Evolutionary conservation across 441 rosid species (phyloP).

Genomic region (Arabidopsis hybrid): DNA sequence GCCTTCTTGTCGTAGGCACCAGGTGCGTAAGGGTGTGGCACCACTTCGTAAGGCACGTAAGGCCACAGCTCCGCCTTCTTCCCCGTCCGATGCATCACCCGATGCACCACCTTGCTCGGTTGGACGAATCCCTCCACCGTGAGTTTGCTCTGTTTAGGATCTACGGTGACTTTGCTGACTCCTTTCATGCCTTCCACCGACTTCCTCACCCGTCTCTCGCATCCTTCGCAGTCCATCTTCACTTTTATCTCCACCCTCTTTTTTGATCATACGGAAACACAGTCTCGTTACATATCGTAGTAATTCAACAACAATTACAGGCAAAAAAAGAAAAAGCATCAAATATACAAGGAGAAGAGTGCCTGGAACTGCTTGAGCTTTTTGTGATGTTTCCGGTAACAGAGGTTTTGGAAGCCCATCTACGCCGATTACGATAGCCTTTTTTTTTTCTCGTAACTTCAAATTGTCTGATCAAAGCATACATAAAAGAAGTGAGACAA

Average conservation of each 20-base stretch:
- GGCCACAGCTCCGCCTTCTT: slow-evolving; percentile 70
- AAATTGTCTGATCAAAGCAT: not conserved
- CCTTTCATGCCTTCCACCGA: slow-evolving; percentile 64
- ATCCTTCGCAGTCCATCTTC: slow-evolving; percentile 67
- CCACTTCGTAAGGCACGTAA: slow-evolving; percentile 55
- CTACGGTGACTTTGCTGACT: slow-evolving; percentile 53
- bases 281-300: not conserved
- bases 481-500: slow-evolving; percentile 2
- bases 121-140: slow-evolving; percentile 61
- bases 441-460: not conserved
- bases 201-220: slow-evolving; percentile 59
- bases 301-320: not conserved
- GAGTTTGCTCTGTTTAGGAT: slow-evolving; percentile 59
- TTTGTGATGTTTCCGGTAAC: slow-evolving; percentile 38
- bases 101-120: slow-evolving; percentile 51
- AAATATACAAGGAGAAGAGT: slow-evolving; percentile 7
- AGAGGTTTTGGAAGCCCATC: slow-evolving; percentile 34
- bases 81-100: slow-evolving; percentile 58
- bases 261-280: slow-evolving; percentile 8
- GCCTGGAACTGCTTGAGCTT: slow-evolving; percentile 49
- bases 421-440: slow-evolving; percentile 8
- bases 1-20: slow-evolving; percentile 65
- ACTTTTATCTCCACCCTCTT: slow-evolving; percentile 62
- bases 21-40: slow-evolving; percentile 58
- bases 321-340: not conserved